These are phyloP conservation scores for Quercus dentata DNA, from an alignment of 306 rosid genomes.

Conservation along the genomic window DNA sequence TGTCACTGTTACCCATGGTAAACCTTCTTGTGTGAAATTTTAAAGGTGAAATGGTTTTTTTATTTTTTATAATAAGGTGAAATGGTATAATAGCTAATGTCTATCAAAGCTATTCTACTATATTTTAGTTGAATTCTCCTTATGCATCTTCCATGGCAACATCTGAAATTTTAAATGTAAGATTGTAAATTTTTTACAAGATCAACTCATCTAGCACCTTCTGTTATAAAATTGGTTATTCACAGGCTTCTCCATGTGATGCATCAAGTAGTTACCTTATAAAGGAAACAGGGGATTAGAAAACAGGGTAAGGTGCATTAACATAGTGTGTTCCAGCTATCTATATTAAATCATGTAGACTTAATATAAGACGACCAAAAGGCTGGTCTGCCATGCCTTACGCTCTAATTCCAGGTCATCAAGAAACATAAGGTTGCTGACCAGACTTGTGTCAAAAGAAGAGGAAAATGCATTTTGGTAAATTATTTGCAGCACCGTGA, in stretches of 20 bases:
- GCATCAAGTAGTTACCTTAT: neutral
- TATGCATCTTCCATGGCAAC: neutral
- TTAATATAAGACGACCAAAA: neutral
- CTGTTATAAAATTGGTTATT: neutral
- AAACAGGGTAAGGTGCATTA: neutral
- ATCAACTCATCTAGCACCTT: neutral
- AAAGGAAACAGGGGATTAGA: neutral
- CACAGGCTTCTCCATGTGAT: neutral
- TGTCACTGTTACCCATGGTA: too few species aligned
- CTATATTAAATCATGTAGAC: neutral
- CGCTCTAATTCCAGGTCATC: too few species aligned
- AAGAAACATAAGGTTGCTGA: too few species aligned
- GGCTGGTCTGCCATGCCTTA: neutral
- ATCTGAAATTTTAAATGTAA: neutral
- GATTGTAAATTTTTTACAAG: neutral
- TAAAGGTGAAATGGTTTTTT: too few species aligned
- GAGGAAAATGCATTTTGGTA: too few species aligned
- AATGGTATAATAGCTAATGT: too few species aligned
- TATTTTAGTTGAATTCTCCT: neutral
- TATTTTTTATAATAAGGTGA: too few species aligned
- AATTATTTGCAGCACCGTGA: neutral
- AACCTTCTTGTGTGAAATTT: too few species aligned
- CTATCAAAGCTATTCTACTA: neutral
- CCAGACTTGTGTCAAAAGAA: too few species aligned
- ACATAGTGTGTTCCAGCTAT: neutral